Evolutionary conservation across 2,329 filamentous ascomycete species (phyloP).

Genomic region (Fusarium zealandicum): DNA sequence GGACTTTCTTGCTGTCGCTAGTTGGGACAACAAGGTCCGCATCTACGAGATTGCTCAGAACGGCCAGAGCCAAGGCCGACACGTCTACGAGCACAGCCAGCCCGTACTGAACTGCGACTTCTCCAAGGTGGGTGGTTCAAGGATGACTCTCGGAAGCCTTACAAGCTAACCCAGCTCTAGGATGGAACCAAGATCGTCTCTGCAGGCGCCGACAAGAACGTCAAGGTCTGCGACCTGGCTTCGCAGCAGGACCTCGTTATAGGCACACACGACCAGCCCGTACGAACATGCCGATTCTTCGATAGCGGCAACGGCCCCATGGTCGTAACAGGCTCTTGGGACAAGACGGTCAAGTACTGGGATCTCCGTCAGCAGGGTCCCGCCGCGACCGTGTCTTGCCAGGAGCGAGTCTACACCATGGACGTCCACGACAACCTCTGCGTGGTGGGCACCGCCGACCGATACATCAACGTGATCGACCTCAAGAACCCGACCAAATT

Average conservation of each 20-base stretch:
- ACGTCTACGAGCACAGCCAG: slow-evolving; percentile 83
- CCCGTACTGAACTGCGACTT: slow-evolving; percentile 87
- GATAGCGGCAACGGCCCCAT: slow-evolving; percentile 76
- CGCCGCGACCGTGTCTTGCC: slow-evolving; percentile 69
- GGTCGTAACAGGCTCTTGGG: slow-evolving; percentile 91
- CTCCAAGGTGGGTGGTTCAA: slow-evolving; percentile 73
- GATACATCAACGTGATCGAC: slow-evolving; percentile 95
- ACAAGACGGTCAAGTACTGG: slow-evolving; percentile 92
- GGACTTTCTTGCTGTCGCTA: slow-evolving; percentile 87
- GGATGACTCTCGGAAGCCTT: neutral
- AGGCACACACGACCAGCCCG: slow-evolving; percentile 83
- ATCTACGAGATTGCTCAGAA: slow-evolving; percentile 88
- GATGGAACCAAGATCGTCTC: slow-evolving; percentile 90
- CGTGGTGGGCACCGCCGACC: slow-evolving; percentile 90
- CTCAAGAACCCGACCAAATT: slow-evolving; percentile 86
- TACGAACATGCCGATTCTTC: slow-evolving; percentile 81
- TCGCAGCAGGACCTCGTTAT: slow-evolving; percentile 74
- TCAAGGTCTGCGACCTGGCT: slow-evolving; percentile 84
- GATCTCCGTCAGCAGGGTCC: slow-evolving; percentile 74
- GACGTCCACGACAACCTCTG: slow-evolving; percentile 88
- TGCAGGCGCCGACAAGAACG: slow-evolving; percentile 88
- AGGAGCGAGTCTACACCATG: slow-evolving; percentile 88
- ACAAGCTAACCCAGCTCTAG: slow-evolving; percentile 53
- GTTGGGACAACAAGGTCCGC: slow-evolving; percentile 97
- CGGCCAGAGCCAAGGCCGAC: slow-evolving; percentile 84